Conservation (phyloP, 2,329 filamentous ascomycete genomes). For the Pseudogymnoascus sp. region DNA sequence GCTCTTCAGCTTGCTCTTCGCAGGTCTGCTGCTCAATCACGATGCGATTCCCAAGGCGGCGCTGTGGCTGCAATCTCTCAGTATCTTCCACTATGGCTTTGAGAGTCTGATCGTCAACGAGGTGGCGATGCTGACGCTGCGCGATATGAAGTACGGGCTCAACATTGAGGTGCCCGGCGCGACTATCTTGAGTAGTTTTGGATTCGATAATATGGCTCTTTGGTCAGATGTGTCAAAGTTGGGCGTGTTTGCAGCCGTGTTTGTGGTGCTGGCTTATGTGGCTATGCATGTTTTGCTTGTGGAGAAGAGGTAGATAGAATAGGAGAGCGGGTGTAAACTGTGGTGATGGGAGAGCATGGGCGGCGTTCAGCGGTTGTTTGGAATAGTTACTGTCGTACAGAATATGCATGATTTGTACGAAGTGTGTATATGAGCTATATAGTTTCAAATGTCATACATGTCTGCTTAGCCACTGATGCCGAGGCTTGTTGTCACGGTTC, state of each 20-base stretch:
- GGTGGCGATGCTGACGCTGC: constrained; percentile 77
- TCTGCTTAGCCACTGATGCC: not conserved
- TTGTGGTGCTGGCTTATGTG: constrained; percentile 78
- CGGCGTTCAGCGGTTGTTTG: constrained; percentile 1
- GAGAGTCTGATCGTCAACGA: constrained; percentile 97
- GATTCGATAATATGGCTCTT: constrained; percentile 79
- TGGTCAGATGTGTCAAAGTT: constrained; percentile 80
- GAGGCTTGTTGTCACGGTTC: not conserved
- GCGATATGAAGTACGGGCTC: constrained; percentile 91
- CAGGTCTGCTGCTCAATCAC: constrained; percentile 87
- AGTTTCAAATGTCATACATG: not conserved
- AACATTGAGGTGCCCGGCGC: constrained; percentile 95
- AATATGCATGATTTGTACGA: not conserved
- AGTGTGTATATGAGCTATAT: not conserved
- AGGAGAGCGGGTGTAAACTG: constrained; percentile 8
- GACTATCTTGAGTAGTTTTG: constrained; percentile 88
- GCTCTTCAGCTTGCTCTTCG: constrained; percentile 93
- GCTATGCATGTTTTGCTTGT: constrained; percentile 93
- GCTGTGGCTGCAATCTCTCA: constrained; percentile 84
- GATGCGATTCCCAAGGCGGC: constrained; percentile 81
- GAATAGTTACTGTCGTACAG: not conserved
- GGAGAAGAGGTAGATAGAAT: constrained; percentile 60
- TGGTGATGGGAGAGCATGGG: not conserved
- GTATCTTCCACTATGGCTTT: constrained; percentile 97
- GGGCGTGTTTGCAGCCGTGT: constrained; percentile 71